These are phyloP conservation scores for Hydrangea macrophylla DNA, from an alignment of 148 eudicot genomes.

Conservation along the genomic window DNA sequence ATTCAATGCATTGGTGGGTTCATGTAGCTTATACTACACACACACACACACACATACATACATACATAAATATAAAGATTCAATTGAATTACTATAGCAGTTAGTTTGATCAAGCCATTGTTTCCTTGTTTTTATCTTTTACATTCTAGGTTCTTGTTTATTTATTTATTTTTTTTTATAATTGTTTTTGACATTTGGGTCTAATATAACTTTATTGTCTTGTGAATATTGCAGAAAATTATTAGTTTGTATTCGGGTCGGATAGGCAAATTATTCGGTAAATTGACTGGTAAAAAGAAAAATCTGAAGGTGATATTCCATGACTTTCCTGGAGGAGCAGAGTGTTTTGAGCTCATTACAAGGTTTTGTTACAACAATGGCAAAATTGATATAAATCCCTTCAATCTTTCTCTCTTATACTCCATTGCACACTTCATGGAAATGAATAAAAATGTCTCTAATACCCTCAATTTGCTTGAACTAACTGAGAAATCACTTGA, in stretches of 20 bases:
- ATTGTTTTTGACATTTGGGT: neutral
- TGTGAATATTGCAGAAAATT: slow-evolving; percentile 40
- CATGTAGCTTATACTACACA: neutral
- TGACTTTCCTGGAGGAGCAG: slow-evolving; percentile 74
- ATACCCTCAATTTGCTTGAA: slow-evolving; percentile 42
- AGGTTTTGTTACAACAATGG: slow-evolving; percentile 76
- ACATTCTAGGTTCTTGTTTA: neutral
- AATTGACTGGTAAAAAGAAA: slow-evolving; percentile 21
- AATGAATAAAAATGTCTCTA: slow-evolving; percentile 42
- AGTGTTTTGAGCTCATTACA: slow-evolving; percentile 55
- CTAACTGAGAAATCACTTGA: slow-evolving; percentile 48
- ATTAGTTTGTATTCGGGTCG: slow-evolving; percentile 51
- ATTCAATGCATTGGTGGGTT: neutral
- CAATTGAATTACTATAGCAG: neutral
- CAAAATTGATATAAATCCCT: slow-evolving; percentile 33
- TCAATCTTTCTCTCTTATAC: slow-evolving; percentile 31
- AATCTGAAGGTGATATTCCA: slow-evolving; percentile 61
- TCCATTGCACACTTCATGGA: slow-evolving; percentile 63
- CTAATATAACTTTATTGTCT: neutral
- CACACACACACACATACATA: no score
- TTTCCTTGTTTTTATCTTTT: neutral
- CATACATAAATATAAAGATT: no score
- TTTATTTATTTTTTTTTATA: neutral
- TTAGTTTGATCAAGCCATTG: neutral
- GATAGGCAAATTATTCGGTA: slow-evolving; percentile 45